Conservation (phyloP, 192 early-diverging fungal species). For the Coemansia sp. region DNA sequence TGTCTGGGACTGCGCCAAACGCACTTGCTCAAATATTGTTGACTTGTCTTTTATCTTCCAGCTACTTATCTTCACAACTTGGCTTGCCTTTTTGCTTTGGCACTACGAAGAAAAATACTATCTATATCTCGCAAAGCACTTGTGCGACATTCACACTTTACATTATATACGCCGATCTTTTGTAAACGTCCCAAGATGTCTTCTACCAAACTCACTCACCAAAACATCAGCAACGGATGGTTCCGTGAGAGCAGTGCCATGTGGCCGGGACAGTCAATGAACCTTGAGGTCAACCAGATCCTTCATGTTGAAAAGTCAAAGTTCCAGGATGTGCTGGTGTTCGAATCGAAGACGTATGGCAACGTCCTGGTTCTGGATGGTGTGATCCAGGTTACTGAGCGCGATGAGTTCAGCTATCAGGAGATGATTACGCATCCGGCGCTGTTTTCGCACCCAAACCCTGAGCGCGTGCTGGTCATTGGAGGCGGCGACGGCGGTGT, state of each 20-base stretch:
- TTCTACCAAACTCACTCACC: conserved; percentile 67
- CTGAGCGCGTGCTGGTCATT: conserved; percentile 94
- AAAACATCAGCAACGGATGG: conserved; percentile 94
- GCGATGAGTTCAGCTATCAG: conserved; percentile 99
- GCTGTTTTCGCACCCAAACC: conserved; percentile 91
- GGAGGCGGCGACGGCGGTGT: conserved; percentile 99
- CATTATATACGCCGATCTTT: conserved; percentile 3
- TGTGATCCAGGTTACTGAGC: conserved; percentile 96
- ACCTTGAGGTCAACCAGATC: conserved; percentile 91
- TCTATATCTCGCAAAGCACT: background rate
- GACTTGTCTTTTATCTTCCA: too few species aligned
- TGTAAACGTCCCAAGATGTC: conserved; percentile 11
- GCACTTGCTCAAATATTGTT: background rate
- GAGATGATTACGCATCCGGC: conserved; percentile 99
- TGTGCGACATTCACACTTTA: background rate
- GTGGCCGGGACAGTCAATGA: conserved; percentile 99
- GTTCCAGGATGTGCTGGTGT: conserved; percentile 98
- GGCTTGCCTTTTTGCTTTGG: background rate
- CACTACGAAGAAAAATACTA: background rate
- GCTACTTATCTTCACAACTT: background rate
- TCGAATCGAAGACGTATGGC: conserved; percentile 91
- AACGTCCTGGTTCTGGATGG: conserved; percentile 97
- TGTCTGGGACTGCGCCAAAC: background rate
- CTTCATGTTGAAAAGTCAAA: conserved; percentile 92
- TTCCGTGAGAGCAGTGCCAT: conserved; percentile 91